Percentiles rank a stretch among this genome's conserved stretches.
Conservation (phyloP, 331 rosid species). For the Erythrophleum ivorense region DNA sequence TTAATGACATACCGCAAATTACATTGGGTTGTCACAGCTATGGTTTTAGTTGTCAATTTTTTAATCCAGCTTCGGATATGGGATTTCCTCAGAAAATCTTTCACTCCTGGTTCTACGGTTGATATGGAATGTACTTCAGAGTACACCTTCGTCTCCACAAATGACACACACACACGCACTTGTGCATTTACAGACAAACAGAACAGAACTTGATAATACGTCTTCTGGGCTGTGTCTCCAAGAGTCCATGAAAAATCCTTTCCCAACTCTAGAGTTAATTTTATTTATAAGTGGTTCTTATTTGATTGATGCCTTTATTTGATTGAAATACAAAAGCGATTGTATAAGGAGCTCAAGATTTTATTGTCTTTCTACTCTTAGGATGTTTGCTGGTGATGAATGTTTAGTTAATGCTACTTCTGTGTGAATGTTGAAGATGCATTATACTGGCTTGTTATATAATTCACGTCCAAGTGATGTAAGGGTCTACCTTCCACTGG, state of each 20-base stretch:
- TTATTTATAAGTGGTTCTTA: neutral
- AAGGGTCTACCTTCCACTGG: neutral
- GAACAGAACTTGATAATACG: neutral
- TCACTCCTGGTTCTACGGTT: neutral
- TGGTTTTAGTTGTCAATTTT: conserved; percentile 10
- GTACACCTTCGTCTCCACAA: neutral
- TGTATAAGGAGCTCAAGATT: neutral
- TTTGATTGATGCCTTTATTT: neutral
- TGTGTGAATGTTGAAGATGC: conserved; percentile 9
- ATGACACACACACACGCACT: too few relatives aligned
- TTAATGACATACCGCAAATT: neutral
- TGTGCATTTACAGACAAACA: too few relatives aligned
- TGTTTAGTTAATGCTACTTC: neutral
- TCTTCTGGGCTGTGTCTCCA: conserved; percentile 2
- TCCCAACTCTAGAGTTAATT: neutral
- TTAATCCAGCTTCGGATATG: neutral
- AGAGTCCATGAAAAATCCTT: conserved; percentile 2
- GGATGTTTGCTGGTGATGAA: neutral
- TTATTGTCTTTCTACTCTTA: conserved; percentile 4
- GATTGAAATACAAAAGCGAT: neutral
- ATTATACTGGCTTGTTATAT: neutral
- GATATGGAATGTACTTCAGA: conserved; percentile 3
- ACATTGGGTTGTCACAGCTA: neutral
- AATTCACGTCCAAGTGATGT: neutral
- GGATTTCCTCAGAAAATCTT: neutral